Evolutionary conservation across 306 rosid species (phyloP).

Genomic region (Canavalia gladiata): DNA sequence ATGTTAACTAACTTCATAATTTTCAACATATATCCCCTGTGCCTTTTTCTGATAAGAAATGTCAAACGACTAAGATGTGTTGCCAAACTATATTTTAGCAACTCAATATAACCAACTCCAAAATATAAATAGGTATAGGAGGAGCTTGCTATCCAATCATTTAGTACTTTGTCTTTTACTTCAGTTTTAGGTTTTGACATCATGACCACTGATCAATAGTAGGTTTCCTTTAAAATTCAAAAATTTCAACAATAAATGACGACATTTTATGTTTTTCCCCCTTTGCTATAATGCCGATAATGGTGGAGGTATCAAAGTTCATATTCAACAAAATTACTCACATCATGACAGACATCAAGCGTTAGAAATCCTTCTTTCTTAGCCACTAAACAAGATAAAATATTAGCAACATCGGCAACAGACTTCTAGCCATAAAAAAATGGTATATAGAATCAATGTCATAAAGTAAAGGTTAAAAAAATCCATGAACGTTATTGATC

Average conservation of each 20-base stretch:
- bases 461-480: slow-evolving; percentile 9
- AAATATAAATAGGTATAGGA: neutral
- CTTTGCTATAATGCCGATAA: neutral
- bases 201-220: neutral
- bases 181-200: neutral
- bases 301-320: neutral
- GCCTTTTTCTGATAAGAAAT: slow-evolving; percentile 18
- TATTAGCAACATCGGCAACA: slow-evolving; percentile 25
- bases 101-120: neutral
- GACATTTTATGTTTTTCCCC: neutral
- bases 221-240: neutral
- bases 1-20: slow-evolving; percentile 17
- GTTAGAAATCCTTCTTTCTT: neutral
- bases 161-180: neutral
- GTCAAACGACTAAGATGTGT: neutral
- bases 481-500: neutral
- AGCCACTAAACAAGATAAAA: slow-evolving; percentile 4
- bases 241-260: slow-evolving; percentile 2
- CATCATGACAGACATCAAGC: neutral
- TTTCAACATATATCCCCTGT: neutral
- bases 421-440: neutral
- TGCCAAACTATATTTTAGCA: neutral
- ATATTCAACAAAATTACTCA: neutral
- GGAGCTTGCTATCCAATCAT: neutral
- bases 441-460: neutral